Evolutionary conservation across 495 filamentous ascomycete genomes (phyloP), one percentile per base, ranked within the genome.

Genomic region (Neurospora sp.): DNA sequence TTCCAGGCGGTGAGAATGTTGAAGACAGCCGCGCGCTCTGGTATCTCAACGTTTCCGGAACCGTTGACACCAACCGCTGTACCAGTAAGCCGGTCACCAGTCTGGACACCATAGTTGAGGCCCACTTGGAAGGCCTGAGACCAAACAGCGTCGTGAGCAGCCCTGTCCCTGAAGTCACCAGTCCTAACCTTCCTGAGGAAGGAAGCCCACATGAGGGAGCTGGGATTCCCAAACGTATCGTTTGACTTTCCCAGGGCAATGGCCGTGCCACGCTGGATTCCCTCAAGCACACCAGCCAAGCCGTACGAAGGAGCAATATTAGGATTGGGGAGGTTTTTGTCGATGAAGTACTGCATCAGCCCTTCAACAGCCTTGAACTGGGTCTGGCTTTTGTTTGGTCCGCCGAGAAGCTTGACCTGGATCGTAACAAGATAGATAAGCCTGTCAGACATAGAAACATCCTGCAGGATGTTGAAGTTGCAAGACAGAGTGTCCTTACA

Each of bases 291-390:
- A 39, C 5, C 27, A 37, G 42, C 27, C 18, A 38, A 20, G 35
- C n/a, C 16, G 23, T 20, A 72, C 9, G 16, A 66, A 23, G 37
- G 35, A 20, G 27, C 46, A 4, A 35, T 31, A 31, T 66, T 66
- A 27, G 46, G 46, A 35, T n/a, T 16, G 31, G 31, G 37, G 18
- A 69, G 18, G 23, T 38, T 54, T 37, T 72, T 72, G 44, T 40
- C 71, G 46, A 72, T 72, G n/a, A 72, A 72, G 71, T 62, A 72
- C n/a, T 72, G 71, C 10, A 62, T 31, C 5, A 72, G 46, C 7
- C 46, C 71, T 54, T 40, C 42, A 20, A 23, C 18, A 14, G 42
- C 41, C 42, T 39, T 39, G 42, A 59, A 72, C 42, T 62, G 71
- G 44, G 46, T 54, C 16, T 31, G 27, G 35, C 23, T 37, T 9